Evolutionary conservation across 2,329 filamentous ascomycete genomes (phyloP), one percentile per base, ranked within the genome.

Genomic region (Colletotrichum zoysiae): DNA sequence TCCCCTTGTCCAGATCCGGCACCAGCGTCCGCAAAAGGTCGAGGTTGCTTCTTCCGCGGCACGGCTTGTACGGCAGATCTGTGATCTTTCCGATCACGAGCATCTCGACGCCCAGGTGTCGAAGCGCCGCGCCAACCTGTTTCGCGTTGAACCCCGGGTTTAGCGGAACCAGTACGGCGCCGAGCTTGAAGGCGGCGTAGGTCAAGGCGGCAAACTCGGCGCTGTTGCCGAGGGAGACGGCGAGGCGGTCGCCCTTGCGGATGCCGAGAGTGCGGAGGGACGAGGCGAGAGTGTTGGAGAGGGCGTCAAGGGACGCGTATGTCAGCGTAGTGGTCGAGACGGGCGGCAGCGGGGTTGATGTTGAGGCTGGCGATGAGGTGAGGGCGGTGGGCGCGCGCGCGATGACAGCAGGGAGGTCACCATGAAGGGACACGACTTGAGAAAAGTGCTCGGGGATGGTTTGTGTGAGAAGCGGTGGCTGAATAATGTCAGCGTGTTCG

Each of bases 141-240:
- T 84, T 81, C 4, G 89, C 86, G 76, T 94, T 97, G 85, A 98
- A 98, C 1, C 90, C 92, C 26, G 95, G 95, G 80, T 99, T 98
- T 33, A 98, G 83, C 0, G 95, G 96, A n/a, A 97, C 95, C 74
- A 98, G 85, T 62, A 98, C 89, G 33, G 94, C 95, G n/a, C 96
- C 96, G 12, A 98, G 87, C 82, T 98, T 98, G 85, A 95, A 97
- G 66, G 96, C 81, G 0, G 95, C 95, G 82, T 98, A 98, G 7
- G 92, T 95, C 26, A 96, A 87, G 61, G 92, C 91, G 3, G 93
- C 94, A 79, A 94, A 95, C 81, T 97, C 95, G 76, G 92, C 85
- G 53, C 90, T 91, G 81, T 97, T 98, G 20, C 95, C 95, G 63
- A 98, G 84, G 72, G 92, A 95, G 35, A 98, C 90, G 18, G 93